Evolutionary conservation across 768 basidiomycete species (phyloP).

Genomic region (Rhodocollybia butyracea): DNA sequence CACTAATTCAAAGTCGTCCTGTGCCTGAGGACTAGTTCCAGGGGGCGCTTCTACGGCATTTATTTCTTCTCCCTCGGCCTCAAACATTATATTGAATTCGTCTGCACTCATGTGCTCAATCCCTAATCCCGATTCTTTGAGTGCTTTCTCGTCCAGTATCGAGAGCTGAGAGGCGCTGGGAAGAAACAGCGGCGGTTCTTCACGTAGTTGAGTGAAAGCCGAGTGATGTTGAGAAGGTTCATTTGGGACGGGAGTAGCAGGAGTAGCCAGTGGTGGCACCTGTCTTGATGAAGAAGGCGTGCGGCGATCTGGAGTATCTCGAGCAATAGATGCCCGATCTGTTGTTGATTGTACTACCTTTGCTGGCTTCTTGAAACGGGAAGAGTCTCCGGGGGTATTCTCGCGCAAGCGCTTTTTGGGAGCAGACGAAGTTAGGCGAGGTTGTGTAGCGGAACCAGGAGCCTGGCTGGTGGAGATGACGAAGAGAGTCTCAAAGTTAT

Average conservation of each 20-base stretch:
- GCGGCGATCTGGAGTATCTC: constrained; percentile 31
- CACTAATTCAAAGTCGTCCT: constrained; percentile 11
- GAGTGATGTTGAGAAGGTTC: constrained; percentile 8
- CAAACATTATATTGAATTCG: constrained; percentile 59
- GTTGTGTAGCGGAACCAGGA: constrained; percentile 32
- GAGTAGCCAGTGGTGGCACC: constrained; percentile 8
- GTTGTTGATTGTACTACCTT: constrained; percentile 42
- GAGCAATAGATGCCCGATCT: constrained; percentile 22
- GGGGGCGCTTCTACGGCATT: constrained; percentile 1
- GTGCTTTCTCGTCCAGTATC: constrained; percentile 44
- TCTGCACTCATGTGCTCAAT: constrained; percentile 62
- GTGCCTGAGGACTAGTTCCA: neutral
- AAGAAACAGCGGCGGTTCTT: constrained; percentile 42
- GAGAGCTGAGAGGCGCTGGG: constrained; percentile 59
- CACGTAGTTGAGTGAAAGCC: neutral
- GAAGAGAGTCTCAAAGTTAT: constrained; percentile 63
- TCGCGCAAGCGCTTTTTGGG: constrained; percentile 42
- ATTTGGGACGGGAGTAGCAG: constrained; percentile 7
- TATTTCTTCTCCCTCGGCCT: constrained; percentile 58
- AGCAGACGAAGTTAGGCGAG: constrained; percentile 9
- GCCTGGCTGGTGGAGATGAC: constrained; percentile 76
- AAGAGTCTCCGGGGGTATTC: constrained; percentile 31
- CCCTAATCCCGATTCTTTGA: constrained; percentile 62
- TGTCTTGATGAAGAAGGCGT: constrained; percentile 19
- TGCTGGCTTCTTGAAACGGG: constrained; percentile 49